Evolutionary conservation across 768 basidiomycete genomes (phyloP).

Genomic region (Hygrophorus pudorinus): DNA sequence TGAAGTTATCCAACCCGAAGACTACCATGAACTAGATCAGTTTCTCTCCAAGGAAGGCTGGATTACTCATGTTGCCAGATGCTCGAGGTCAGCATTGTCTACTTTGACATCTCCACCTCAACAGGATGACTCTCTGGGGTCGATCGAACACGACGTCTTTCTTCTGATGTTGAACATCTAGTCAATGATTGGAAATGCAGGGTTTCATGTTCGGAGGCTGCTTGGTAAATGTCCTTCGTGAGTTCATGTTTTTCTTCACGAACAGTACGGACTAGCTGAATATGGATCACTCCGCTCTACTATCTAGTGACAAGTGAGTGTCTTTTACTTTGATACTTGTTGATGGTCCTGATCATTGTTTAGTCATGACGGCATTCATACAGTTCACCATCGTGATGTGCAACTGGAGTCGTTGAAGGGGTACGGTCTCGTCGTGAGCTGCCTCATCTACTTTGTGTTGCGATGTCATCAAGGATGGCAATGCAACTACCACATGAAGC

Average conservation of each 20-base stretch:
- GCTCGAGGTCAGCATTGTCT: neutral
- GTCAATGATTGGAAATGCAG: neutral
- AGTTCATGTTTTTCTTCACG: neutral
- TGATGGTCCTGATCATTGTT: too few relatives aligned
- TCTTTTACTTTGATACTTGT: neutral
- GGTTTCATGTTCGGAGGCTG: neutral
- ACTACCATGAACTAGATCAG: neutral
- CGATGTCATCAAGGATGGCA: conserved; percentile 3
- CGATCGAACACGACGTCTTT: neutral
- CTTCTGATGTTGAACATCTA: neutral
- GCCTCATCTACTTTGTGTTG: neutral
- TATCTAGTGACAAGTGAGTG: neutral
- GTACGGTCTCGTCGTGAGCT: neutral
- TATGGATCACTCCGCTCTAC: neutral
- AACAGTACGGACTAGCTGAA: neutral
- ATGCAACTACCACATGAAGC: neutral
- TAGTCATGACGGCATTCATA: neutral
- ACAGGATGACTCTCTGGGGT: neutral
- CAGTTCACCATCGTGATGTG: neutral
- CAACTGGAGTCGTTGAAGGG: neutral
- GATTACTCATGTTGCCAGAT: neutral
- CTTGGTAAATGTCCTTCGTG: neutral
- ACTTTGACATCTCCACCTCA: neutral
- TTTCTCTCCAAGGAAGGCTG: neutral
- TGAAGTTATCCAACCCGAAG: neutral